These are phyloP conservation scores for Puccinia coronata DNA, from an alignment of 1,284 basidiomycete genomes.

Conservation along the genomic window DNA sequence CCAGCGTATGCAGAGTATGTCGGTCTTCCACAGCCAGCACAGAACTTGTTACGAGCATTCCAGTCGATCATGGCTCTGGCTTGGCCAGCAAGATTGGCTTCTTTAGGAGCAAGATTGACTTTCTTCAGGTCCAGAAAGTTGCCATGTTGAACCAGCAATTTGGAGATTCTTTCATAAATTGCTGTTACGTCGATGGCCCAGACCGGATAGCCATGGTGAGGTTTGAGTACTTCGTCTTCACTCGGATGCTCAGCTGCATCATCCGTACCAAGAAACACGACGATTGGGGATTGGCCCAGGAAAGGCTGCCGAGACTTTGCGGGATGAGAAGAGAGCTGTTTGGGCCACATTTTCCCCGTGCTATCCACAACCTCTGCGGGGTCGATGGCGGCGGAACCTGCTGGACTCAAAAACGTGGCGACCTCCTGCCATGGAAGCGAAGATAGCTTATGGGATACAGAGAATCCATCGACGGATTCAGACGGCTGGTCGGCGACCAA, in stretches of 20 bases:
- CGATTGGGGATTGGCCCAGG: constrained; percentile 3
- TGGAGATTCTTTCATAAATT: background rate
- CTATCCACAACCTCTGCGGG: constrained; percentile 10
- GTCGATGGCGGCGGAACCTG: background rate
- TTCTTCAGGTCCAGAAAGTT: constrained; percentile 20
- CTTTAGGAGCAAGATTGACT: constrained; percentile 63
- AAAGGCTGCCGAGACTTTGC: background rate
- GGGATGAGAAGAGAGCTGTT: background rate
- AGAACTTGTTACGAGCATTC: constrained; percentile 87
- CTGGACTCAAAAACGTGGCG: background rate
- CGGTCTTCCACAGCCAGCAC: constrained; percentile 78
- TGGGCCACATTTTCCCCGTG: constrained; percentile 29
- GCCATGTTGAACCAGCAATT: background rate
- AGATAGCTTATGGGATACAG: constrained; percentile 3
- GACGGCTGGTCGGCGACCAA: constrained; percentile 60
- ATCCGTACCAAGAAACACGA: constrained; percentile 35
- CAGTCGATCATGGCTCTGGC: constrained; percentile 82
- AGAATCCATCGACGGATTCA: background rate
- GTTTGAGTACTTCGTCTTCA: constrained; percentile 16
- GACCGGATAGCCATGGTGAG: constrained; percentile 9
- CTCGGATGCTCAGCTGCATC: background rate
- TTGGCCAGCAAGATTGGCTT: constrained; percentile 73
- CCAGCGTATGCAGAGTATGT: constrained; percentile 90
- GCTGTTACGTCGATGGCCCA: constrained; percentile 37
- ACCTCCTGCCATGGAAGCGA: constrained; percentile 20